Conservation (phyloP, 2,329 filamentous ascomycete genomes). For the Aspergillus piperis region DNA sequence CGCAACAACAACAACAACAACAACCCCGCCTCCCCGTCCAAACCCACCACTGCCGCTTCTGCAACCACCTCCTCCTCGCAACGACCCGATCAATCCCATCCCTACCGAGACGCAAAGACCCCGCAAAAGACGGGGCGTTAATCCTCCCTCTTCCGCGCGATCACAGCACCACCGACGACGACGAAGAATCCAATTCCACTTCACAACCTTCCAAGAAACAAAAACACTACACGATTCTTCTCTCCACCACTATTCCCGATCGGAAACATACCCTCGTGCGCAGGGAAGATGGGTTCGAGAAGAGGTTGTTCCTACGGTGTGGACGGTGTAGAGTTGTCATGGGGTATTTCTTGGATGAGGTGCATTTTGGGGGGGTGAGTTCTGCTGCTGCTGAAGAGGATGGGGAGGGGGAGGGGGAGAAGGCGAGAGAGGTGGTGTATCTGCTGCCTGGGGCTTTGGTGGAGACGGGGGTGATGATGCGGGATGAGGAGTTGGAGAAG, state of each 20-base stretch:
- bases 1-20: too few species aligned
- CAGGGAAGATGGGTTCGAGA: slow-evolving; percentile 67
- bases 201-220: not conserved
- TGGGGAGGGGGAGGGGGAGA: slow-evolving; percentile 30
- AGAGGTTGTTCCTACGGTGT: slow-evolving; percentile 61
- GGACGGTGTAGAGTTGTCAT: slow-evolving; percentile 61
- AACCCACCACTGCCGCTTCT: slow-evolving; percentile 64
- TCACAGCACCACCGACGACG: slow-evolving; percentile 1
- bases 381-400: not conserved
- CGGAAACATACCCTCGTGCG: slow-evolving; percentile 54
- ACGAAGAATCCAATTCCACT: too few species aligned
- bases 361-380: slow-evolving; percentile 43
- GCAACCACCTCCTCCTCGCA: slow-evolving; percentile 64
- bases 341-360: slow-evolving; percentile 62
- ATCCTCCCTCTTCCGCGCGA: slow-evolving; percentile 52
- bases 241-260: slow-evolving; percentile 53
- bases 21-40: slow-evolving; percentile 38
- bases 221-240: slow-evolving; percentile 51
- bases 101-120: slow-evolving; percentile 55
- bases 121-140: slow-evolving; percentile 55
- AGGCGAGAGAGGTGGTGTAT: slow-evolving; percentile 54
- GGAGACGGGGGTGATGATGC: slow-evolving; percentile 57
- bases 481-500: slow-evolving; percentile 38
- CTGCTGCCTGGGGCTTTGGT: slow-evolving; percentile 62
- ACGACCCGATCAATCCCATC: slow-evolving; percentile 55